Percentiles rank a stretch among this genome's conserved stretches.
Evolutionary conservation across 345 rosid species (phyloP).

Genomic region (Euphorbia pulcherrima): DNA sequence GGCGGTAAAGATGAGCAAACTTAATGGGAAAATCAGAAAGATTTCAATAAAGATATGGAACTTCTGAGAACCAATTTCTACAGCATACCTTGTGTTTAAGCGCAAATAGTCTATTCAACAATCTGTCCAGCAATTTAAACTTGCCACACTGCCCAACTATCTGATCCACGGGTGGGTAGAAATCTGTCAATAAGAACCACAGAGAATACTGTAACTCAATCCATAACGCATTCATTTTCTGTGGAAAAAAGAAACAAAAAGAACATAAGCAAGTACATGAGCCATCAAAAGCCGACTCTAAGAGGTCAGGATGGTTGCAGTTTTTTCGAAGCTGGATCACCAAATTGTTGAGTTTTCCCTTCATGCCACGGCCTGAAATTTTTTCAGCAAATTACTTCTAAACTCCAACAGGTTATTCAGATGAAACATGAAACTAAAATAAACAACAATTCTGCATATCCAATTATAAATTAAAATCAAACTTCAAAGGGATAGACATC

Average conservation of each 20-base stretch:
- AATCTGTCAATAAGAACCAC: constrained; percentile 37
- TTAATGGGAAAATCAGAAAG: neutral
- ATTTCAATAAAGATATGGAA: neutral
- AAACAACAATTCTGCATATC: neutral
- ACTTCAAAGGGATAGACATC: neutral
- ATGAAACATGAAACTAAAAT: too few relatives aligned
- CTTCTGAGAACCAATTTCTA: constrained; percentile 12
- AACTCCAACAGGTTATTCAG: neutral
- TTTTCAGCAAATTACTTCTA: constrained; percentile 4
- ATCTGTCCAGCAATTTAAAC: constrained; percentile 70
- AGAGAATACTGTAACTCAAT: constrained; percentile 7
- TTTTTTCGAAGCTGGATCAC: constrained; percentile 84
- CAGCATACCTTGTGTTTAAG: constrained; percentile 70
- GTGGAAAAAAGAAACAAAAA: neutral
- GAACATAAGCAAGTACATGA: constrained; percentile 53
- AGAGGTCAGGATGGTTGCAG: constrained; percentile 97
- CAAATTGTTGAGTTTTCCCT: constrained; percentile 73
- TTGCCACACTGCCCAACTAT: constrained; percentile 90
- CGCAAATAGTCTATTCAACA: constrained; percentile 58
- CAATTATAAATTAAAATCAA: neutral
- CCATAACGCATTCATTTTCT: neutral
- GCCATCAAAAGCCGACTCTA: constrained; percentile 59
- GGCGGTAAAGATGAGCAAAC: constrained; percentile 17
- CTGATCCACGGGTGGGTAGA: constrained; percentile 76
- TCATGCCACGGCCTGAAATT: constrained; percentile 51